Evolutionary conservation across 306 rosid genomes (phyloP).

Genomic region (Pyrus communis): DNA sequence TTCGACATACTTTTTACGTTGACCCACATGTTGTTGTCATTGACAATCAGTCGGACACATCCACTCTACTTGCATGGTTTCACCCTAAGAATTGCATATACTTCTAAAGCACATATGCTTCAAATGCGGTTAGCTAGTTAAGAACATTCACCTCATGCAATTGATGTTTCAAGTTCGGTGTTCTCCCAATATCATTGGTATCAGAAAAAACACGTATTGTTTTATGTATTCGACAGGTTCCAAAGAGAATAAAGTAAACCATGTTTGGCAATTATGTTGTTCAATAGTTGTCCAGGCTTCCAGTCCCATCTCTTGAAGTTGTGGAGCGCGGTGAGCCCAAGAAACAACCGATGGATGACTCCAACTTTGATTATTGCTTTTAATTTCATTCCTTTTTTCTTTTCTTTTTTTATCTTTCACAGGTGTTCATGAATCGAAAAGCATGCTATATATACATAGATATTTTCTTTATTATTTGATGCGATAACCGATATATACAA

Average conservation of each 20-base stretch:
- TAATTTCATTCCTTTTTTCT: background rate
- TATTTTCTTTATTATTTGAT: too few relatives aligned
- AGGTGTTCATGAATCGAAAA: background rate
- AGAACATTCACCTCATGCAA: background rate
- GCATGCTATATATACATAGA: background rate
- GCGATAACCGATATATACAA: background rate
- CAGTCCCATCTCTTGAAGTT: slow-evolving; percentile 18
- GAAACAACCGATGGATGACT: slow-evolving; percentile 8
- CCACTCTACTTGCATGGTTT: slow-evolving; percentile 3
- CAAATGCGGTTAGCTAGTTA: too few relatives aligned
- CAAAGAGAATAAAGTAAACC: background rate
- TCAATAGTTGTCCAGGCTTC: slow-evolving; percentile 6
- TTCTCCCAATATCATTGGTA: too few relatives aligned
- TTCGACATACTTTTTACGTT: slow-evolving; percentile 21
- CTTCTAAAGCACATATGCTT: background rate
- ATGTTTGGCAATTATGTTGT: background rate
- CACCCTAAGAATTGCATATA: background rate
- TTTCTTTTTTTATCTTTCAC: slow-evolving; percentile 8
- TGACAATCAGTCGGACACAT: slow-evolving; percentile 21
- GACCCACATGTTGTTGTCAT: slow-evolving; percentile 45
- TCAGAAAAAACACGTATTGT: background rate
- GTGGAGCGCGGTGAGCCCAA: slow-evolving; percentile 2
- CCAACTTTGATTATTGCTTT: background rate
- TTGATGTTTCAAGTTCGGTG: background rate
- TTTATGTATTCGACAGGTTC: background rate